Evolutionary conservation across 2,329 filamentous ascomycete genomes (phyloP).

Genomic region (Setomelanomma holmii): DNA sequence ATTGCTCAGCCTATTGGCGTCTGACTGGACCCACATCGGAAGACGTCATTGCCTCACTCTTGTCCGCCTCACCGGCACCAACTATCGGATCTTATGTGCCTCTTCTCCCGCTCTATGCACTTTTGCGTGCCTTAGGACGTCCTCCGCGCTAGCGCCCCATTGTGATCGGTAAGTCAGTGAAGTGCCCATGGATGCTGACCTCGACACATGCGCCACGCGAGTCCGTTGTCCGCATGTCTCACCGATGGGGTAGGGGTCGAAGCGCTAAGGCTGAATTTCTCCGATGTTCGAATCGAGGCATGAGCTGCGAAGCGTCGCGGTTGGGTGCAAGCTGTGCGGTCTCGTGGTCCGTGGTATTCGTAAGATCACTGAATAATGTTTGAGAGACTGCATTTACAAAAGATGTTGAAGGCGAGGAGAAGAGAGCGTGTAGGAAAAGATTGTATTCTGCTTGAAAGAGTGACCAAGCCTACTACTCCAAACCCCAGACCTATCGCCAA

Average conservation of each 20-base stretch:
- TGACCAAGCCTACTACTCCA: conserved; percentile 4
- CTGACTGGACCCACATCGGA: not conserved
- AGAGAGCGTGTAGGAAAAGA: too few species aligned
- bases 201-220: conserved; percentile 1
- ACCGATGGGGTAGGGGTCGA: not conserved
- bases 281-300: not conserved
- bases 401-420: not conserved
- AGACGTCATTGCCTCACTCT: not conserved
- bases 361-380: not conserved
- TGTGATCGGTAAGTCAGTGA: not conserved
- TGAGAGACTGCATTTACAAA: too few species aligned
- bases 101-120: not conserved
- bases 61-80: not conserved
- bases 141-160: not conserved
- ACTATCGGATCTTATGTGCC: not conserved
- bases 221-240: not conserved
- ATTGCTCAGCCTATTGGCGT: not conserved
- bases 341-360: not conserved
- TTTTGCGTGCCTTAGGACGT: not conserved
- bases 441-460: too few species aligned
- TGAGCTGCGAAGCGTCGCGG: not conserved
- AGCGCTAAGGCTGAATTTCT: not conserved
- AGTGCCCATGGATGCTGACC: not conserved
- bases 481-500: not conserved
- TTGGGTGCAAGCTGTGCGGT: not conserved